Base-by-base conservation (phyloP, 306 rosid genomes). In the Vigna trinervia region DNA sequence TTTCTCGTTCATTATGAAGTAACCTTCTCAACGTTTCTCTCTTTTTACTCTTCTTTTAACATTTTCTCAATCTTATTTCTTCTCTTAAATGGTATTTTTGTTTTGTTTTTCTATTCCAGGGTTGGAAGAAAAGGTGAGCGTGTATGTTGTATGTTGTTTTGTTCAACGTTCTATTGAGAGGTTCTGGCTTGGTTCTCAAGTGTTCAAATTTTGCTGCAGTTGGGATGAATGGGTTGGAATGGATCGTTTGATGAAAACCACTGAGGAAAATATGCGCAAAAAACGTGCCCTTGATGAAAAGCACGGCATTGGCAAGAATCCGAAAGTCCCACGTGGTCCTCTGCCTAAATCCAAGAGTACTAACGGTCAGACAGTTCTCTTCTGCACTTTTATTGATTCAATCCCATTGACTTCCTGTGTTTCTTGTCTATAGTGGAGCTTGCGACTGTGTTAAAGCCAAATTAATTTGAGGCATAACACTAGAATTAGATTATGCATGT, bases 171-270 rank as follows among this genome's bases (percentile, higher is more conserved):
- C 0, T 54, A 65, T 19, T 3, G 1, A 46, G 41, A 66, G 6
- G 5, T 73, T 12, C 26, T 46, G 80, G 80, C 15, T 62, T 71
- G 19, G 26, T 75, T 78, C 46, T 23, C 51, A 19, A 50, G 77
- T 41, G 15, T 66, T 46, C 57, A 22, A 69, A 39, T 51, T 82
- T 74, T 38, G 23, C 28, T 51, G 82, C 90, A 92, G 98, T 10
- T 92, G 98, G 98, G 98, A 94, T 83, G 98, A 94, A 80, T 94
- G 98, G 98, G 89, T 84, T 48, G 81, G 59, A 30, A 12, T 75
- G 69, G 96, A 92, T 65, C 89, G 90, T 15, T 84, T 94, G 86
- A 65, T 84, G 96, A 88, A 90, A 81, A 57, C 78, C 76, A 88
- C 92, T 0, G 87, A 85, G 53, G 91, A 90, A 68, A 94, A 88